Evolutionary conservation across 2,329 filamentous ascomycete species (phyloP).

Genomic region (Monilinia fructigena): DNA sequence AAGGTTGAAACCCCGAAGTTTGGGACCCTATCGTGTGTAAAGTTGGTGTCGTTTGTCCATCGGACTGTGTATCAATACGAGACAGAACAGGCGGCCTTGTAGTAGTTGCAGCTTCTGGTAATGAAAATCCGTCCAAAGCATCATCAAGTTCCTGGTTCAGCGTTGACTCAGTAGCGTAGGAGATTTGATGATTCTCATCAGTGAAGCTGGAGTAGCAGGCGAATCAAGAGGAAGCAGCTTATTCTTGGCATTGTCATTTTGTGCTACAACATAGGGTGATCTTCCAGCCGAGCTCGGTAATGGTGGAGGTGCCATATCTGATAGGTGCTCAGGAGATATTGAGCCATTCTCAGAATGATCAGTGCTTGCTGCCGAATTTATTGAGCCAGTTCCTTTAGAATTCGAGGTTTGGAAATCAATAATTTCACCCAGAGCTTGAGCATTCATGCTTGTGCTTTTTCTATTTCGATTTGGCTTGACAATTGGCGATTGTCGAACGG

Average conservation of each 20-base stretch:
- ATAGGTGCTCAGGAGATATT: slow-evolving; percentile 61
- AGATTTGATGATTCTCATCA: slow-evolving; percentile 68
- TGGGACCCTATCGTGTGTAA: slow-evolving; percentile 43
- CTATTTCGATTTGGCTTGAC: slow-evolving; percentile 46
- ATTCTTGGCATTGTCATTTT: slow-evolving; percentile 46
- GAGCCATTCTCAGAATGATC: slow-evolving; percentile 64
- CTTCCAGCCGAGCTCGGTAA: slow-evolving; percentile 61
- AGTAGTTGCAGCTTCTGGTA: slow-evolving; percentile 69
- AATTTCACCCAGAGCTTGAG: slow-evolving; percentile 44
- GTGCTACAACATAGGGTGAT: slow-evolving; percentile 65
- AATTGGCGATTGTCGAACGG: slow-evolving; percentile 43
- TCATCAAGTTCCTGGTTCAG: slow-evolving; percentile 49
- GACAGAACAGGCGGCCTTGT: slow-evolving; percentile 50
- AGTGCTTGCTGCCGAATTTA: slow-evolving; percentile 39
- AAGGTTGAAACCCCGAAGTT: slow-evolving; percentile 42
- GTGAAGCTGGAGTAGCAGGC: slow-evolving; percentile 80
- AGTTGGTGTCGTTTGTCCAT: slow-evolving; percentile 54
- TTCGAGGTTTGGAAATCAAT: slow-evolving; percentile 41
- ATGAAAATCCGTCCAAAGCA: slow-evolving; percentile 63
- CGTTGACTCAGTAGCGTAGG: slow-evolving; percentile 39
- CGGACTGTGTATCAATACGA: slow-evolving; percentile 53
- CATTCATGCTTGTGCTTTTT: slow-evolving; percentile 45
- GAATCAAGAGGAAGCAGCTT: slow-evolving; percentile 42
- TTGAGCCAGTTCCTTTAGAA: slow-evolving; percentile 42
- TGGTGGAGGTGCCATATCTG: slow-evolving; percentile 66